A percentile compares a stretch with the other conserved stretches of the same genome.
These are phyloP conservation scores for Fusarium aywerte DNA, from an alignment of 2,329 filamentous ascomycete species.

Conservation along the genomic window DNA sequence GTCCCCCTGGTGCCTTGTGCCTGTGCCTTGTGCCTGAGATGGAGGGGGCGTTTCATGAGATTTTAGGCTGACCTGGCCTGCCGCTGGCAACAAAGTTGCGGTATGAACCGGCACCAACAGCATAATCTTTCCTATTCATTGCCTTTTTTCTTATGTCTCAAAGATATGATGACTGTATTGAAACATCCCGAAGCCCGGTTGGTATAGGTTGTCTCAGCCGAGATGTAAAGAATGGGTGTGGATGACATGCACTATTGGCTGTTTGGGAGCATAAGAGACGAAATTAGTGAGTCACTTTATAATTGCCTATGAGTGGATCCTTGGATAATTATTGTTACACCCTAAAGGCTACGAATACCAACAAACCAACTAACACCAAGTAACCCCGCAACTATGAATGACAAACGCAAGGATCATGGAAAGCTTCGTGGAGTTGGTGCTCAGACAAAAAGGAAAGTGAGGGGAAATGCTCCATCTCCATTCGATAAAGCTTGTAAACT, in stretches of 20 bases:
- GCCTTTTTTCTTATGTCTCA: not conserved
- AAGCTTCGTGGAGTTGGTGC: not conserved
- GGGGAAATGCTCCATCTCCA: constrained; percentile 17
- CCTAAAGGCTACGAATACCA: not conserved
- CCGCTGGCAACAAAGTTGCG: constrained; percentile 24
- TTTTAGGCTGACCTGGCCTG: not conserved
- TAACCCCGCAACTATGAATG: constrained; percentile 40
- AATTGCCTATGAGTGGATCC: no score
- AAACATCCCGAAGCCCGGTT: constrained; percentile 27
- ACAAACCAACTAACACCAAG: constrained; percentile 38
- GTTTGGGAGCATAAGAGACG: no score
- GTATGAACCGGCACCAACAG: constrained; percentile 30
- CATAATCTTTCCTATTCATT: not conserved
- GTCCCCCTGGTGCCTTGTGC: constrained; percentile 32
- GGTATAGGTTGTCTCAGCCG: constrained; percentile 29
- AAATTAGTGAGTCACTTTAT: no score
- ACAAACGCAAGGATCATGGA: constrained; percentile 31
- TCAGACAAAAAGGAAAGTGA: not conserved
- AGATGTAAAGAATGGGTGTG: not conserved
- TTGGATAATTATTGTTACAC: constrained; percentile 1
- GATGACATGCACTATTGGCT: constrained; percentile 27
- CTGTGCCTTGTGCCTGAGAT: constrained; percentile 25
- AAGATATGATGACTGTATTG: constrained; percentile 23
- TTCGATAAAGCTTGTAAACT: constrained; percentile 31
- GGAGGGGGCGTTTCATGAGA: constrained; percentile 21